A percentile compares a stretch with the other conserved stretches of the same genome.
Conservation (phyloP, 208 protist genomes). For the Tetramitus jugosus region DNA sequence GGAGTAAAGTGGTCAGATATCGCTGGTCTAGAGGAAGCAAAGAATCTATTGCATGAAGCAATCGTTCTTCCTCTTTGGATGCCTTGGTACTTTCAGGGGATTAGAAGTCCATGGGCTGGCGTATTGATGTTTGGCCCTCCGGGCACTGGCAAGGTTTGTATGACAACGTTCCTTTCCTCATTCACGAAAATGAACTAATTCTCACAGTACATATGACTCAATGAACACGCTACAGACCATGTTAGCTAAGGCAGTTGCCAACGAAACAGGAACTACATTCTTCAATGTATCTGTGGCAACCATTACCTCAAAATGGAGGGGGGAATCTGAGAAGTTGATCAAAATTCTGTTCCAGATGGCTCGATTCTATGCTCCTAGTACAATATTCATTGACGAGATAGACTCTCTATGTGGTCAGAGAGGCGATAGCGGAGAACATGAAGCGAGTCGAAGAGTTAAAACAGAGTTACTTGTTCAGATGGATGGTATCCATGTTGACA, state of each 20-base stretch:
- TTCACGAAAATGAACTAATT: too few species aligned
- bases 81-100: slow-evolving; percentile 74
- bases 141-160: slow-evolving; percentile 80
- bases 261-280: slow-evolving; percentile 93
- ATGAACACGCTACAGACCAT: too few species aligned
- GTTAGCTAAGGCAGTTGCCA: slow-evolving; percentile 88
- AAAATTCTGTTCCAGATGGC: slow-evolving; percentile 78
- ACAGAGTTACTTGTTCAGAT: slow-evolving; percentile 54
- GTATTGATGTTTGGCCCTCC: slow-evolving; percentile 90
- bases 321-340: slow-evolving; percentile 94
- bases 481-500: slow-evolving; percentile 36
- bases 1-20: slow-evolving; percentile 72
- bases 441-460: slow-evolving; percentile 37
- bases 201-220: too few species aligned
- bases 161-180: neutral
- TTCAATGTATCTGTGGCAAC: slow-evolving; percentile 94
- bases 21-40: slow-evolving; percentile 74
- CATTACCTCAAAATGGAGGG: slow-evolving; percentile 92
- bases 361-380: slow-evolving; percentile 74
- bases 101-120: slow-evolving; percentile 86
- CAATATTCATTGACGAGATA: slow-evolving; percentile 57
- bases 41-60: slow-evolving; percentile 79
- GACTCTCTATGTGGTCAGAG: slow-evolving; percentile 39
- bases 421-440: slow-evolving; percentile 3
- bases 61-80: slow-evolving; percentile 78